Base-by-base conservation (phyloP, 2,329 filamentous ascomycete genomes). In the Apiospora saccharicola region DNA sequence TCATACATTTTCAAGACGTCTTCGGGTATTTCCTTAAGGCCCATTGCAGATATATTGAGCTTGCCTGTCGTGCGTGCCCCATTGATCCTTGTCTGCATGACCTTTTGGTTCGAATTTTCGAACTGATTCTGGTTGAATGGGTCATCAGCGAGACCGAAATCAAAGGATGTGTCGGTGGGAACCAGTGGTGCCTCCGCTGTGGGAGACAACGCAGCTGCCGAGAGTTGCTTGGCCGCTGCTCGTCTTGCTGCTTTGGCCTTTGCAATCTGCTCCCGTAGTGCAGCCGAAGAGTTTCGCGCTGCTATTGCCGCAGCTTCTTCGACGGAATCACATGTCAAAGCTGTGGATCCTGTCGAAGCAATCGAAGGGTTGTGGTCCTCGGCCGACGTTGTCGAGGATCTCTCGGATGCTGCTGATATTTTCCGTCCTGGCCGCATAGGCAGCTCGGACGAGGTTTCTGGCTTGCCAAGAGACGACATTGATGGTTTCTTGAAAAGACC, bases 1-100 rank as follows among this genome's bases (percentile, higher is more conserved):
- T 95, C 93, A 80, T 98, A 98, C 95, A 98, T 98, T 71, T 91
- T 90, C 83, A 97, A 85, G 0, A 98, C 93, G 78, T 97, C 94
- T 1, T 89, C 82, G 0, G 96, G 96, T 4, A 99, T 93, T 72
- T 92, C 88, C 73, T 91, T 93, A 51, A 99, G 82, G 0, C 91
- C 90, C 86, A 98, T 89, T 0, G 93, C 95, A 0, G 95, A 92
- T 79, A 99, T 95, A 75, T 98, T 98, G 51, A 99, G 86, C 70
- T 92, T 90, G 2, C 96, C 96, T 47, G 93, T 93, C 0, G 89
- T 91, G 68, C 95, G 89, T 1, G 93, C 96, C 22, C 89, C 85
- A 71, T 90, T 89, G 30, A 97, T 89, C 0, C 94, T 91, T 74
- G 92, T 93, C 72, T 90, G 88, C 37, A 98, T 85, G 1, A 96